Conservation (phyloP, 116 monocot species). For the Phalaenopsis hybrid region DNA sequence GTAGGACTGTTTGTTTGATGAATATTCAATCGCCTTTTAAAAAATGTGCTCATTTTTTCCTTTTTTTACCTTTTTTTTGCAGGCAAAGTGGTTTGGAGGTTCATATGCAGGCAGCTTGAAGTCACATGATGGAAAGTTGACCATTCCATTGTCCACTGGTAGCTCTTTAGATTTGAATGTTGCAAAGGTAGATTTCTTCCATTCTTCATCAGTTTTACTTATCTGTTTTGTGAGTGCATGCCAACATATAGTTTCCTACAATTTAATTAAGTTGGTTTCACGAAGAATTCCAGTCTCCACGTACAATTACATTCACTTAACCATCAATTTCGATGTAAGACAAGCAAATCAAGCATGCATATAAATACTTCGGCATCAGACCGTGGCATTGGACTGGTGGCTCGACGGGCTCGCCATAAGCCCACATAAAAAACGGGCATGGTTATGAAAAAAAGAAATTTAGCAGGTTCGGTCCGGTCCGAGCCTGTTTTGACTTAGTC, state of each 20-base stretch:
- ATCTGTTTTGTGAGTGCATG: background rate
- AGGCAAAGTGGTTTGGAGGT: conserved; percentile 27
- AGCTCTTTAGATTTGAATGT: conserved; percentile 16
- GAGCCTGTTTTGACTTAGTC: no score
- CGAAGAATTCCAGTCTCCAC: background rate
- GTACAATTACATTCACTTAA: background rate
- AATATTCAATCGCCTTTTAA: background rate
- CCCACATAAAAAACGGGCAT: no score
- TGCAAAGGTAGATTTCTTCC: conserved; percentile 14
- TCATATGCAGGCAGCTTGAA: conserved; percentile 20
- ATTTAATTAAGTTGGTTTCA: background rate
- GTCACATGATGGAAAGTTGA: conserved; percentile 17
- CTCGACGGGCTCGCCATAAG: no score
- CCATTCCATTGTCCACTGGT: conserved; percentile 27
- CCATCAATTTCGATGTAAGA: background rate
- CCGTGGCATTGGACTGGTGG: no score
- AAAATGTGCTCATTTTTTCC: background rate
- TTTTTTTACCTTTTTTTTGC: background rate
- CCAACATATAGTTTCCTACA: background rate
- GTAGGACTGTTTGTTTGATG: background rate
- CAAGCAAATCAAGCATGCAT: background rate
- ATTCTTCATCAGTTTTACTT: background rate
- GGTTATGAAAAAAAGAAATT: no score
- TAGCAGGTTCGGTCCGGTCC: no score
- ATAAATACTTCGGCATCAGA: background rate